phyloP scores from a whole-genome alignment of 2,329 filamentous ascomycete species.

The Trichoderma koningii region DNA sequence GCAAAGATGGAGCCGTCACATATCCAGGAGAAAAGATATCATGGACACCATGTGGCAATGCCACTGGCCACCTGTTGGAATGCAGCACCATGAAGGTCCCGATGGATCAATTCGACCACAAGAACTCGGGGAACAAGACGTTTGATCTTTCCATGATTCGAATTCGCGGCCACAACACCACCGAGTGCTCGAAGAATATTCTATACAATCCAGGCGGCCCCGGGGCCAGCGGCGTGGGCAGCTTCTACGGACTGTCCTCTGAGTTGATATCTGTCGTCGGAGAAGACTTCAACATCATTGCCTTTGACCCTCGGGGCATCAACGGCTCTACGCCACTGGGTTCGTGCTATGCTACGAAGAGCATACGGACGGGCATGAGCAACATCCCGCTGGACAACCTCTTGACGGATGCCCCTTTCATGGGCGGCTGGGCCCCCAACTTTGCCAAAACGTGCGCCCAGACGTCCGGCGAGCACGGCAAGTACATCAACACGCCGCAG shows the following conservation, averaged over 20 bases:
- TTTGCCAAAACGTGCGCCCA: slow-evolving; percentile 47
- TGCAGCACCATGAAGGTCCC: slow-evolving; percentile 49
- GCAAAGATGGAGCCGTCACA: background rate
- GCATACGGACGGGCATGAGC: background rate
- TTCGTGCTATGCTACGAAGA: background rate
- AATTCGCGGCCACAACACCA: slow-evolving; percentile 47
- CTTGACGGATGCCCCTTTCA: background rate
- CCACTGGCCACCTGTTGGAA: slow-evolving; percentile 44
- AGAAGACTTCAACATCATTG: slow-evolving; percentile 49
- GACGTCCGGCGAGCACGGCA: slow-evolving; percentile 47
- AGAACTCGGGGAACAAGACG: slow-evolving; percentile 40
- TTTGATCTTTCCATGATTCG: slow-evolving; percentile 50
- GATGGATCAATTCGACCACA: slow-evolving; percentile 48
- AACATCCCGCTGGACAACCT: background rate
- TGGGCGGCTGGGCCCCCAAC: slow-evolving; percentile 47
- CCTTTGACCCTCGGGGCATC: slow-evolving; percentile 36
- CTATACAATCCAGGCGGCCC: slow-evolving; percentile 53
- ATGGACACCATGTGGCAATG: slow-evolving; percentile 45
- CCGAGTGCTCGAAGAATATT: slow-evolving; percentile 40
- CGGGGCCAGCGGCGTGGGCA: slow-evolving; percentile 46
- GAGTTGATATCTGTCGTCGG: slow-evolving; percentile 44
- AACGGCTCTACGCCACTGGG: background rate
- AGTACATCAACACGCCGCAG: slow-evolving; percentile 53
- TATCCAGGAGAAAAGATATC: slow-evolving; percentile 42
- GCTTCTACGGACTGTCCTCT: slow-evolving; percentile 42